Base-by-base conservation (phyloP, 345 rosid species). In the Melaleuca quinquenervia region DNA sequence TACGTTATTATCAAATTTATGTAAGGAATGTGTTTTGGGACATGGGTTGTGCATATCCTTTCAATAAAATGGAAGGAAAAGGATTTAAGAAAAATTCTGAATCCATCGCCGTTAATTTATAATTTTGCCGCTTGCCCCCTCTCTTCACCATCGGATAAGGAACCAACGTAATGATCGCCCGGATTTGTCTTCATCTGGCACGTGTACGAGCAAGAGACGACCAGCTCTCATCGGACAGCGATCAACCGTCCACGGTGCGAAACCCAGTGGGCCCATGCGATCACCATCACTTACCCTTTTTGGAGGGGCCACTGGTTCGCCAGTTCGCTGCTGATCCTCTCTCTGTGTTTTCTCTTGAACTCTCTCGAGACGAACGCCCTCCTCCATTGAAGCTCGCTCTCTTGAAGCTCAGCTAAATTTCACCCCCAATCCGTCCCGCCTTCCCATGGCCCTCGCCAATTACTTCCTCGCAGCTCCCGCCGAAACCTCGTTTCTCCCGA, bases 401-500 rank as follows among this genome's bases (percentile, higher is more conserved):
- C 26, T 53, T 24, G 24, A 53, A 54, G 60, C 60, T 22, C 60
- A 21, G 26, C 78, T 32, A 21, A 36, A 18, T 36, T 0, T 64
- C 44, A 18, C 36, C 76, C 16, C 29, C 44, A 20, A 29, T 15
- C 44, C 22, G 76, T 64, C 22, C 36, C 76, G 44, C 76, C 11
- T 16, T 16, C 76, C 44, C 83, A 94, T 95, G 99, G 97, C 97
- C 83, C 87, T 93, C 85, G 91, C 92, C 85, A 94, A 90, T 76
- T 93, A 85, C 91, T 87, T 92, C 85, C 87, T 90, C 27, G 88
- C 93, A 55, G 94, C 93, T 50, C 96, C 94, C 6, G 82, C 84
- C 48, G 89, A 91, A 14, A 82, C 91, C 70, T 83, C 91, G 20
- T 85, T 75, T 56, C 82, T 82, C 86, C 32, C 90, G 15, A 89